These are phyloP conservation scores for Penicillium robsamsonii DNA, from an alignment of 495 filamentous ascomycete species.

Conservation along the genomic window DNA sequence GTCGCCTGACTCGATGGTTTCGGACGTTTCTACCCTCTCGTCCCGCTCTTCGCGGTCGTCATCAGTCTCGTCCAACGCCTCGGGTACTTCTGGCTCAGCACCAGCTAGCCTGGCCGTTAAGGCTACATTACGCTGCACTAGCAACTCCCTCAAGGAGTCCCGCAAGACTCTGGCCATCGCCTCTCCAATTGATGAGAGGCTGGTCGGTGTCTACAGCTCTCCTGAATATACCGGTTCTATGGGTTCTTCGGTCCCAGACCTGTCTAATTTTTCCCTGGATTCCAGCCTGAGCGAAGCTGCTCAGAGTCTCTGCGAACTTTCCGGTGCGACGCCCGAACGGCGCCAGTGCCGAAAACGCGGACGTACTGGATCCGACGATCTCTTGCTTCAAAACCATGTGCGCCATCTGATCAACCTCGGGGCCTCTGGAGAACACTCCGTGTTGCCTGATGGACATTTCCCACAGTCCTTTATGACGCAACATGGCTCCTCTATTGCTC, in stretches of 20 bases:
- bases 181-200: constrained; percentile 50
- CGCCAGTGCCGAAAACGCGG: constrained; percentile 61
- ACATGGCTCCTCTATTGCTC: constrained; percentile 17
- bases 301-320: constrained; percentile 64
- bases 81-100: constrained; percentile 60
- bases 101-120: constrained; percentile 69
- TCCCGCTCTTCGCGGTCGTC: constrained; percentile 68
- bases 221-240: constrained; percentile 59
- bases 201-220: constrained; percentile 52
- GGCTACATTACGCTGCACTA: constrained; percentile 80
- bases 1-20: constrained; percentile 89
- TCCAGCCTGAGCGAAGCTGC: constrained; percentile 54
- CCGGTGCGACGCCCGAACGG: constrained; percentile 38
- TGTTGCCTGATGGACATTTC: constrained; percentile 41
- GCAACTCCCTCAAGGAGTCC: constrained; percentile 45
- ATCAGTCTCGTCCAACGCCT: constrained; percentile 70
- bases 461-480: constrained; percentile 39
- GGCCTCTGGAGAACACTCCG: constrained; percentile 28
- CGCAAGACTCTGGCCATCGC: constrained; percentile 41
- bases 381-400: constrained; percentile 69
- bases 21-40: constrained; percentile 65
- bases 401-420: constrained; percentile 52
- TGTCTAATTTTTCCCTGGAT: constrained; percentile 52
- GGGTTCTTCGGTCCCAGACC: constrained; percentile 45
- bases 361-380: constrained; percentile 65